Base-by-base conservation (phyloP, 1,284 basidiomycete species). In the Laetiporus sulphureus region DNA sequence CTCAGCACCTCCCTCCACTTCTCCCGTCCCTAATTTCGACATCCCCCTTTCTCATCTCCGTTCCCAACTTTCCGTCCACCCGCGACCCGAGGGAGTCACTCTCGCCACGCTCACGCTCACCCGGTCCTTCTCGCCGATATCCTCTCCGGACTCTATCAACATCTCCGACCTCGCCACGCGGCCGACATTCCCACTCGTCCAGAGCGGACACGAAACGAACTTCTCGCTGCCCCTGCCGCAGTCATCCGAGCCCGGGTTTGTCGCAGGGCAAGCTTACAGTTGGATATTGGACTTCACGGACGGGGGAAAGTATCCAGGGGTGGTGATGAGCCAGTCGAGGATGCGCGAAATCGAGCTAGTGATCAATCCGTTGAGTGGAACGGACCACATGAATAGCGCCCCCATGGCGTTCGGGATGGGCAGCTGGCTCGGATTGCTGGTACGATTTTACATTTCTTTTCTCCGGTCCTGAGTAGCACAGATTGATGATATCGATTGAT, bases 271-370 rank as follows among this genome's bases (percentile, higher is more conserved):
- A n/a, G n/a, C n/a, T n/a, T n/a, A n/a, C 56, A 63, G 68, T 1
- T 88, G 83, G 81, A 64, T 79, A 10, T 69, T 88, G 22, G 83
- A 87, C 56, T 87, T 88, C 54, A 83, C 82, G 2, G 64, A 73
- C 31, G 69, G 69, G 32, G 72, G 75, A 6, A 63, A 66, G 46
- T 59, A 59, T 32, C 60, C 59, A 13, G 84, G 84, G 13, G 60
- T 88, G 32, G 74, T 86, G 8, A 73, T 86, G 68, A 78, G 75
- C 46, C 83, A 86, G 59, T 70, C 71, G 18, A 70, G 81, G 38
- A 75, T 88, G 73, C 72, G 74, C 42, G 82, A 82, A 42, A 75
- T 83, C 35, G 78, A 81, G 51, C 61, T 71, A 8, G 65, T 81
- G 7, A 64, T 83, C 19, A 75, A 81, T 49, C 76, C 75, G 7